A percentile compares a stretch with the other conserved stretches of the same genome.
phyloP scores from a whole-genome alignment of 1,284 basidiomycete genomes.

The Sporisorium exsertum region DNA sequence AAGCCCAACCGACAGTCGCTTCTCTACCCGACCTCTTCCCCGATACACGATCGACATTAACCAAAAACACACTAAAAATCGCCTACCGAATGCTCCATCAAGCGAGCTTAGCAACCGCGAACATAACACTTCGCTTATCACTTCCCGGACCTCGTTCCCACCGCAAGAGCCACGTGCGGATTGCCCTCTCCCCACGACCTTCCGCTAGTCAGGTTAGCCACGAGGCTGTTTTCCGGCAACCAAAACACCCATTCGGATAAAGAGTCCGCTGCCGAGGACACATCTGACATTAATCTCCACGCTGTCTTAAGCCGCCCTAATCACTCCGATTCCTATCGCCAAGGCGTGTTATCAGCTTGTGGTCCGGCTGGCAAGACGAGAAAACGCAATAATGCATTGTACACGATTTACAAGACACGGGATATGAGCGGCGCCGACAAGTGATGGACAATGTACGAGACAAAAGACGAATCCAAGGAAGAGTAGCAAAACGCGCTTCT shows the following conservation, averaged over 20 bases:
- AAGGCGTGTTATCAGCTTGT: no score
- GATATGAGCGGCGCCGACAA: not conserved
- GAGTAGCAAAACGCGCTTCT: not conserved
- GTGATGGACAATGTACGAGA: not conserved
- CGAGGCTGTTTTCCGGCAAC: no score
- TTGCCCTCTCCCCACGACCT: no score
- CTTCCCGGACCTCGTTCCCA: not conserved
- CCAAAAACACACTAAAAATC: not conserved
- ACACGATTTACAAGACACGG: conserved; percentile 26
- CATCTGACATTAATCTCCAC: no score
- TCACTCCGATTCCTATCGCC: no score
- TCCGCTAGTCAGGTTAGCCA: no score
- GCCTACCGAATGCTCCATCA: not conserved
- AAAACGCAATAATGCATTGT: conserved; percentile 17
- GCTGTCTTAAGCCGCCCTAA: no score
- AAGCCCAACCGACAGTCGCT: not conserved
- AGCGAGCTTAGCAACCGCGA: not conserved
- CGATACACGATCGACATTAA: not conserved
- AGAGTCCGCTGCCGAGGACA: no score
- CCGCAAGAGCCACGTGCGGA: not conserved
- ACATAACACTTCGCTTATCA: not conserved
- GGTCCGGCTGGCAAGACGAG: not conserved
- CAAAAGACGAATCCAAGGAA: not conserved
- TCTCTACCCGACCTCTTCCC: not conserved
- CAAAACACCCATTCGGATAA: no score